These are phyloP conservation scores for Citrus glauca DNA, from an alignment of 345 rosid species.

Conservation along the genomic window DNA sequence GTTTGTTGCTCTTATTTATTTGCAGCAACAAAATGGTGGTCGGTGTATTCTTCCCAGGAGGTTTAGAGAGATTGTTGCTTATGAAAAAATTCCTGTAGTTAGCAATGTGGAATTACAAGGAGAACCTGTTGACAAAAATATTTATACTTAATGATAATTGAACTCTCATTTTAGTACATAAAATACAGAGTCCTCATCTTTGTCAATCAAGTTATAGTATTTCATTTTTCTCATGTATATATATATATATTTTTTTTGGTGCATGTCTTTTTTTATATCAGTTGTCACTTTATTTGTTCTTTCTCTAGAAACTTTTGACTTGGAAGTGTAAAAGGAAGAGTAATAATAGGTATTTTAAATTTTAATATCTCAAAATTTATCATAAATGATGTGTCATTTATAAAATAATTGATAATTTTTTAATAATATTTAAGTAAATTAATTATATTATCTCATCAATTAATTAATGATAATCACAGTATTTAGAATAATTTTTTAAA, in stretches of 20 bases:
- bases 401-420: rapidly evolving
- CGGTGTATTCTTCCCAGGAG: constrained; percentile 55
- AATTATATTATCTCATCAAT: no score
- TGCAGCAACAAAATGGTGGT: constrained; percentile 79
- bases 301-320: no score
- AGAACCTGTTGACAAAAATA: constrained; percentile 6
- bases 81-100: constrained; percentile 56
- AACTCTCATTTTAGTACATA: not conserved
- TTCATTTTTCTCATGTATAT: not conserved
- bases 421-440: no score
- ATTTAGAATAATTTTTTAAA: no score
- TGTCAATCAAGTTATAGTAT: not conserved
- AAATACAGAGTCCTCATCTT: not conserved
- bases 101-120: constrained; percentile 33
- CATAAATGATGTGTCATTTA: no score
- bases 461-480: no score
- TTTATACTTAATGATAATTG: not conserved
- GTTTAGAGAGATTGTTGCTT: constrained; percentile 36
- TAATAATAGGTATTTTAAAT: no score
- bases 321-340: no score
- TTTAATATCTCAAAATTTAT: no score
- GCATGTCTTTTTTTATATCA: no score
- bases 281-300: not conserved
- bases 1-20: constrained; percentile 50
- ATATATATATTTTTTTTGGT: no score